phyloP scores from a whole-genome alignment of 2,329 filamentous ascomycete genomes.

The Fusarium duplospermum region DNA sequence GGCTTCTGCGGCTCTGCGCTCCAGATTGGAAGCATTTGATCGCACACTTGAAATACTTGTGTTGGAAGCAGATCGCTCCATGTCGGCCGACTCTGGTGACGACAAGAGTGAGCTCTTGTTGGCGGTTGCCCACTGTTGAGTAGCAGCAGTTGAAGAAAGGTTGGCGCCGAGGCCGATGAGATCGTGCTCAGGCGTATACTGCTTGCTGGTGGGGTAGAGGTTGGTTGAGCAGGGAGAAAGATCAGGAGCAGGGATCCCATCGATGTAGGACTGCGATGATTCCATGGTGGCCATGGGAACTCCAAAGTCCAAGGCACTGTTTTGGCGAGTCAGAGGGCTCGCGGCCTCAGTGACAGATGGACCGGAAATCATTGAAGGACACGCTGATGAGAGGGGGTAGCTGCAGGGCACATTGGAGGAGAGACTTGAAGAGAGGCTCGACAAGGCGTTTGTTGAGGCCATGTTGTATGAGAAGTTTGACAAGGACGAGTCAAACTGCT shows the following conservation, averaged over 20 bases:
- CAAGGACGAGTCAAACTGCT: constrained; percentile 38
- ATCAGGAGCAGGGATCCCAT: constrained; percentile 33
- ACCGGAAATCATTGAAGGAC: constrained; percentile 58
- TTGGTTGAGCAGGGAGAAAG: constrained; percentile 29
- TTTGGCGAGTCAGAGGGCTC: constrained; percentile 57
- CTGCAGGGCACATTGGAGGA: constrained; percentile 37
- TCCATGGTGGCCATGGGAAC: constrained; percentile 53
- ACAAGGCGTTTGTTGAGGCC: constrained; percentile 31
- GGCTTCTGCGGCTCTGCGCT: constrained; percentile 61
- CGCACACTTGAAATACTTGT: constrained; percentile 55
- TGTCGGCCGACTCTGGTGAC: constrained; percentile 48
- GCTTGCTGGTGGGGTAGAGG: constrained; percentile 44
- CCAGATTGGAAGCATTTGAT: constrained; percentile 58
- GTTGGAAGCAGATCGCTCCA: constrained; percentile 63
- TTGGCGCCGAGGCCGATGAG: constrained; percentile 56
- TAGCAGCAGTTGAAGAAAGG: constrained; percentile 27
- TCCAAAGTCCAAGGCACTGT: constrained; percentile 52
- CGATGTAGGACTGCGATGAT: constrained; percentile 52
- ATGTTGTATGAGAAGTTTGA: constrained; percentile 23
- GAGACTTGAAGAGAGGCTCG: constrained; percentile 10
- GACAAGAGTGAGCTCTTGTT: constrained; percentile 46
- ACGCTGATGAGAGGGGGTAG: constrained; percentile 50
- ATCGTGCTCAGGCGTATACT: constrained; percentile 45
- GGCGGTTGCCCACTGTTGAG: constrained; percentile 47
- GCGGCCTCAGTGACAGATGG: constrained; percentile 52